These are phyloP conservation scores for Paxillus rubicundulus DNA, from an alignment of 768 basidiomycete species.

Conservation along the genomic window DNA sequence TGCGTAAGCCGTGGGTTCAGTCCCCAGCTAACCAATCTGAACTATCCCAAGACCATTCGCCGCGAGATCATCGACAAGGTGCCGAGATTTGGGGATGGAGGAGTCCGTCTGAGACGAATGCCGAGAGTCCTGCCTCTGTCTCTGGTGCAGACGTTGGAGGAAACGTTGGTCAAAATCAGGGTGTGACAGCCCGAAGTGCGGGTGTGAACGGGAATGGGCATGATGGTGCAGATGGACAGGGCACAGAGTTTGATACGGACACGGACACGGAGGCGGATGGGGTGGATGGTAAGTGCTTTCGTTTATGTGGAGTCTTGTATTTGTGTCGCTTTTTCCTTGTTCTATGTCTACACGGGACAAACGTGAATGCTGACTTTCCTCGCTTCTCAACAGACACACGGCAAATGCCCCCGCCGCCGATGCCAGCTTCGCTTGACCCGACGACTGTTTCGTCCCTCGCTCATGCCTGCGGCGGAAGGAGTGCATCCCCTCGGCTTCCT, in stretches of 20 bases:
- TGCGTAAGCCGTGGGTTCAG: conserved; percentile 50
- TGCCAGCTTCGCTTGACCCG: conserved; percentile 44
- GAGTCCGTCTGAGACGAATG: conserved; percentile 15
- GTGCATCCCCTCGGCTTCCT: conserved; percentile 19
- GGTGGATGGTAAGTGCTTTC: conserved; percentile 18
- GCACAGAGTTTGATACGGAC: conserved; percentile 33
- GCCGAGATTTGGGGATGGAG: conserved; percentile 20
- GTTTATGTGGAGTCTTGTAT: neutral
- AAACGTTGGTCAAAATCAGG: neutral
- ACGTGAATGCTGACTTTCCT: conserved; percentile 7
- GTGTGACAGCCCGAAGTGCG: neutral
- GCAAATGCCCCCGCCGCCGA: conserved; percentile 51
- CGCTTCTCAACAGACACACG: conserved; percentile 30
- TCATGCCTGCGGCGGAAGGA: conserved; percentile 15
- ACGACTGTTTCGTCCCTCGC: conserved; percentile 35
- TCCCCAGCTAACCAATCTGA: conserved; percentile 2
- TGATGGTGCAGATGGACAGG: conserved; percentile 22
- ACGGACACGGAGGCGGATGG: conserved; percentile 30
- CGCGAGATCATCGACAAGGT: neutral
- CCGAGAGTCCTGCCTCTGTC: conserved; percentile 20
- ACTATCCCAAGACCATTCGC: neutral
- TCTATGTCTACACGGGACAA: neutral
- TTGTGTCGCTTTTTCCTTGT: neutral
- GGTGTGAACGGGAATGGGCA: conserved; percentile 8
- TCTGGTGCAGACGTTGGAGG: conserved; percentile 6